These are phyloP conservation scores for Pulveroboletus sp. DNA, from an alignment of 768 basidiomycete species.

Conservation along the genomic window DNA sequence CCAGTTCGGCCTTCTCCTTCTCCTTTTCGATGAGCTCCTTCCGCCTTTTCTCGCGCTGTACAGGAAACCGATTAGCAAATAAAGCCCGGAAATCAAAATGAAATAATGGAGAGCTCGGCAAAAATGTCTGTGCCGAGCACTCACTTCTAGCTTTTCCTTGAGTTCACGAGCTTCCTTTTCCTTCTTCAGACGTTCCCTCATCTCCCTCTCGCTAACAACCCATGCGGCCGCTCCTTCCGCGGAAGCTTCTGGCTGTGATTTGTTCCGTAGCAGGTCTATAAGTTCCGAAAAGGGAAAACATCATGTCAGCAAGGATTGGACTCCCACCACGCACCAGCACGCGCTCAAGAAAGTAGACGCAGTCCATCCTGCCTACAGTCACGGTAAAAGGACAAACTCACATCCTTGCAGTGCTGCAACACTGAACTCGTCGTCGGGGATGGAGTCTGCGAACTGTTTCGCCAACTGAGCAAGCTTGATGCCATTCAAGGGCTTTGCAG, in stretches of 20 bases:
- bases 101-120: conserved; percentile 18
- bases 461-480: conserved; percentile 64
- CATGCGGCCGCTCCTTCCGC: conserved; percentile 63
- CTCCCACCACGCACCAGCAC: conserved; percentile 18
- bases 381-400: conserved; percentile 42
- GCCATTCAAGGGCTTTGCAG: conserved; percentile 62
- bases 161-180: conserved; percentile 71
- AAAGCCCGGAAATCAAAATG: not conserved
- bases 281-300: not conserved
- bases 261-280: conserved; percentile 77
- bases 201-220: conserved; percentile 72
- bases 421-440: conserved; percentile 84
- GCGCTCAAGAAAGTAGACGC: conserved; percentile 18
- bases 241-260: conserved; percentile 75
- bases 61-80: conserved; percentile 10
- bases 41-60: conserved; percentile 42
- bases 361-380: not conserved
- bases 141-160: conserved; percentile 63
- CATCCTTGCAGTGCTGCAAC: conserved; percentile 90
- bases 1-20: conserved; percentile 56
- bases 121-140: conserved; percentile 29
- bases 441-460: conserved; percentile 71
- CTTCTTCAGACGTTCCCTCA: conserved; percentile 66
- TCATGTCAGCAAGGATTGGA: conserved; percentile 26
- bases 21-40: conserved; percentile 45